Evolutionary conservation across 257 asterid genomes (phyloP).

Genomic region (Voacanga thouarsii): DNA sequence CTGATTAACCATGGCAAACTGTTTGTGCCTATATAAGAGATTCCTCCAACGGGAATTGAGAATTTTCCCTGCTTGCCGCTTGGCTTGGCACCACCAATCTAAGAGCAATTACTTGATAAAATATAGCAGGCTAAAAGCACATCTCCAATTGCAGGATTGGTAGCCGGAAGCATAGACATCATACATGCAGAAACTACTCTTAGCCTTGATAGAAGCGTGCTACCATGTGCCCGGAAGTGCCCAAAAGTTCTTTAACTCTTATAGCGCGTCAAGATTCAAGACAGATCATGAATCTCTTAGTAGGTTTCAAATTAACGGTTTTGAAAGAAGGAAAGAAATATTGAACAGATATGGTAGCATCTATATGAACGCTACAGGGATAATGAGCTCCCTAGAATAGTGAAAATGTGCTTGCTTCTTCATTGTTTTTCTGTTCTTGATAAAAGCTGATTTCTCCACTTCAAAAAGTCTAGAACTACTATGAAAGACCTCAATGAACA

Average conservation of each 20-base stretch:
- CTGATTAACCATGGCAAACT: no score
- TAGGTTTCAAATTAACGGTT: background rate
- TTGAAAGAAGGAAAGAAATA: background rate
- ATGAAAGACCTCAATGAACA: background rate
- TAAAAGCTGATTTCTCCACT: slow-evolving; percentile 4
- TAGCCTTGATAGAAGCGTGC: background rate
- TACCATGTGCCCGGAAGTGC: background rate
- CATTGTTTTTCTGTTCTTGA: slow-evolving; percentile 6
- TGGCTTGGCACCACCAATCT: no score
- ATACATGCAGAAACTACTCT: background rate
- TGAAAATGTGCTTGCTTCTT: background rate
- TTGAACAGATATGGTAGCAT: background rate
- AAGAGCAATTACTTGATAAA: no score
- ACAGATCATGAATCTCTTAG: background rate
- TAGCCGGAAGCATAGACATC: background rate
- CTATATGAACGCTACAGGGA: background rate
- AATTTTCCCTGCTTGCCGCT: no score
- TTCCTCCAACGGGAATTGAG: no score
- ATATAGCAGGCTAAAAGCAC: no score
- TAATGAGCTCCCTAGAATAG: background rate
- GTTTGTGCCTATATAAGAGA: no score
- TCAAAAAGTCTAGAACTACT: background rate
- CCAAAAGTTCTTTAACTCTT: background rate
- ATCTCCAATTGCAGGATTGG: no score
- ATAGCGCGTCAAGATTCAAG: background rate